Conservation (phyloP, 2,329 filamentous ascomycete genomes). For the Sarocladiaceae sp. region DNA sequence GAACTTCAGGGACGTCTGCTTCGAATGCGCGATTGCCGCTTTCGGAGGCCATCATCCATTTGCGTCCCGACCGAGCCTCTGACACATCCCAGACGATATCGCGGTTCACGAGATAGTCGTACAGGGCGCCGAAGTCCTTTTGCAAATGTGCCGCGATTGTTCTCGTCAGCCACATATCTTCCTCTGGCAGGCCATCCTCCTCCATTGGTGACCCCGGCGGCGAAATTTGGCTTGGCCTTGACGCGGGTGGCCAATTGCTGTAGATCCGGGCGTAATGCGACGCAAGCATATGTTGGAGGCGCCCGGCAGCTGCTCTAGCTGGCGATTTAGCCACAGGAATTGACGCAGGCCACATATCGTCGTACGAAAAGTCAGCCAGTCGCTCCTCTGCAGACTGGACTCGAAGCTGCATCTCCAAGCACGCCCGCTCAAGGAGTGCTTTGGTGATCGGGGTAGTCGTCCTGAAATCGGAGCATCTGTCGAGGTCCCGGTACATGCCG, state of each 20-base stretch:
- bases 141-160: constrained; percentile 54
- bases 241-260: constrained; percentile 57
- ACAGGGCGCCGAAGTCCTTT: constrained; percentile 62
- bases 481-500: constrained; percentile 56
- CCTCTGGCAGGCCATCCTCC: constrained; percentile 26
- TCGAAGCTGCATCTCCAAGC: constrained; percentile 57
- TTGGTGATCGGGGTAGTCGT: constrained; percentile 57
- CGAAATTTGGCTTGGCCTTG: constrained; percentile 12
- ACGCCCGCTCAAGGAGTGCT: constrained; percentile 58
- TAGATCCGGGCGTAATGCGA: constrained; percentile 53
- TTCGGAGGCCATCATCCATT: constrained; percentile 58
- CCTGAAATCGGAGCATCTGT: constrained; percentile 51
- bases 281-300: constrained; percentile 57
- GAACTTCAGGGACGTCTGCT: constrained; percentile 49
- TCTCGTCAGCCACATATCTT: constrained; percentile 58
- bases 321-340: background rate
- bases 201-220: background rate
- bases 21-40: constrained; percentile 42
- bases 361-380: constrained; percentile 55
- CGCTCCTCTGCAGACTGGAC: constrained; percentile 60
- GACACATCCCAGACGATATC: constrained; percentile 62
- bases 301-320: constrained; percentile 48
- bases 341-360: constrained; percentile 52
- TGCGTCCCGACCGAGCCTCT: constrained; percentile 56
- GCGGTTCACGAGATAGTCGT: constrained; percentile 67